These are phyloP conservation scores for Exophiala aquamarina DNA, from an alignment of 2,329 filamentous ascomycete species.

Conservation along the genomic window DNA sequence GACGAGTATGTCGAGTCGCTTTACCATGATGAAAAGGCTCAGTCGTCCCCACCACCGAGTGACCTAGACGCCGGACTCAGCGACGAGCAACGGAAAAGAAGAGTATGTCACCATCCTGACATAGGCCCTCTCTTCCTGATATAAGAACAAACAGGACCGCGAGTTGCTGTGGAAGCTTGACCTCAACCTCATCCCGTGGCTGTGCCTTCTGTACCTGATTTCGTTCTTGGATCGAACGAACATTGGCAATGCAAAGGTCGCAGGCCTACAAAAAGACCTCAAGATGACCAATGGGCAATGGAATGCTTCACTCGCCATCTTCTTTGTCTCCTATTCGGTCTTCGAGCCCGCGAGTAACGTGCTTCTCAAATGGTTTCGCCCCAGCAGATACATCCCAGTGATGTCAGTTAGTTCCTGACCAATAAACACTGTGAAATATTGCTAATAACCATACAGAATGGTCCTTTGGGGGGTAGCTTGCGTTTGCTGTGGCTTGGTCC, in stretches of 20 bases:
- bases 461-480: constrained; percentile 46
- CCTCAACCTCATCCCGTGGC: constrained; percentile 43
- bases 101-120: constrained; percentile 46
- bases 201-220: constrained; percentile 45
- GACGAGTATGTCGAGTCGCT: background rate
- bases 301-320: constrained; percentile 77
- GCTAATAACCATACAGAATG: no score
- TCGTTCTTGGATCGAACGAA: constrained; percentile 55
- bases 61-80: constrained; percentile 66
- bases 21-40: background rate
- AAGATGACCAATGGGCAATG: constrained; percentile 57
- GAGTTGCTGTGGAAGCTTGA: constrained; percentile 44
- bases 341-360: constrained; percentile 76
- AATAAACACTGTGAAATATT: no score
- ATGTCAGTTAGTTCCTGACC: constrained; percentile 36
- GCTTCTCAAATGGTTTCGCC: constrained; percentile 72
- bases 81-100: constrained; percentile 59
- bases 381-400: constrained; percentile 66
- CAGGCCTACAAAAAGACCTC: constrained; percentile 59
- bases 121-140: background rate
- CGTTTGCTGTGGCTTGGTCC: constrained; percentile 23
- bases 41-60: constrained; percentile 10
- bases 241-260: constrained; percentile 69
- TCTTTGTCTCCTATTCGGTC: constrained; percentile 80
- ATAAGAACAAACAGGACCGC: constrained; percentile 34